Evolutionary conservation across 495 filamentous ascomycete species (phyloP), one percentile per base, ranked within the genome.

Genomic region (Bathelium albidoporum): DNA sequence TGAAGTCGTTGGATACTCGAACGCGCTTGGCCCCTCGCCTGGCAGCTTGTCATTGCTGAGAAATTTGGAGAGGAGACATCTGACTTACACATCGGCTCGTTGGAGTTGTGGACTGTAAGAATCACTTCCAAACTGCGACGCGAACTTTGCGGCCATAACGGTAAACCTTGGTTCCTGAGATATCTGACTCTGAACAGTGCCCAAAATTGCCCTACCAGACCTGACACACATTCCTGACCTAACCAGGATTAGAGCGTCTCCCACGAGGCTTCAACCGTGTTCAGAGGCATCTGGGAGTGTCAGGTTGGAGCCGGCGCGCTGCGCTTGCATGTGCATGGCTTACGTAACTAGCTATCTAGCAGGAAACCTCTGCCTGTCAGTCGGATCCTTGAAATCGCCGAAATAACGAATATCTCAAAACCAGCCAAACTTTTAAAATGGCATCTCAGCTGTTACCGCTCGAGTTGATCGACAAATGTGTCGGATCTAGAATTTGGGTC

Each of bases 401-500:
- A n/a, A n/a, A n/a, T n/a, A n/a, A n/a, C n/a, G n/a, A n/a, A n/a
- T n/a, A n/a, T n/a, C n/a, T n/a, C n/a, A n/a, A n/a, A n/a, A n/a
- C n/a, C n/a, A n/a, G n/a, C n/a, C n/a, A n/a, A n/a, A n/a, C n/a
- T n/a, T n/a, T n/a, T n/a, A 12, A 55, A 32, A 70, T 70, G 69
- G 34, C 65, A 4, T 64, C 69, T 22, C 62, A 68, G 41, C 60
- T 78, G 11, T 67, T 77, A 11, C 76, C 76, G n/a, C 69, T 77
- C 20, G 94, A 98, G 75, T 82, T 98, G 70, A 96, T 98, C 77
- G 94, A 98, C 77, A 96, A 97, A 76, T 97, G 95, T 76, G 90
- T 97, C 62, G 94, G 95, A 41, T 97, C 93, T 24, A 87, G 86
- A 69, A 96, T 98, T 75, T 97, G 94, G 94, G 91, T 98, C 63